Evolutionary conservation across 78 protist genomes (phyloP).

Genomic region (Mastigamoeba balamuthi): DNA sequence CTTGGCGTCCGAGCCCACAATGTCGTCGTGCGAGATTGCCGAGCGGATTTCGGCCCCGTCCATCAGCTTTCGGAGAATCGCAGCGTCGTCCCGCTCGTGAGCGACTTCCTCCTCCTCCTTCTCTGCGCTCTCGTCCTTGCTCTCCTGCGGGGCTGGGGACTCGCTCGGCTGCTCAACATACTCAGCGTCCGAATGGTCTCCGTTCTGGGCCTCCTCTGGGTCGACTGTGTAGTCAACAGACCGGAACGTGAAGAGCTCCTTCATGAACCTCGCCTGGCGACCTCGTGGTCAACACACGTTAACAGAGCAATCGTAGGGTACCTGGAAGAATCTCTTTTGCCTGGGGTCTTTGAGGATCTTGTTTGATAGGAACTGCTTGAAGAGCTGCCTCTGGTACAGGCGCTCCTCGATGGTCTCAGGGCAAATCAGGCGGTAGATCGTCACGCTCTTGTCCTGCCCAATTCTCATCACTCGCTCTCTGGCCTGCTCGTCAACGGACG

Average conservation of each 20-base stretch:
- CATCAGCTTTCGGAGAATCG: not conserved
- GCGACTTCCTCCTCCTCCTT: slow-evolving; percentile 3
- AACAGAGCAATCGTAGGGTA: slow-evolving; percentile 21
- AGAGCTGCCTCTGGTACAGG: slow-evolving; percentile 92
- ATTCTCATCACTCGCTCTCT: slow-evolving; percentile 92
- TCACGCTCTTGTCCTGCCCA: slow-evolving; percentile 82
- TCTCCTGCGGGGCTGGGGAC: not conserved
- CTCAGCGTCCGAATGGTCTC: not conserved
- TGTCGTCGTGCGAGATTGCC: not conserved
- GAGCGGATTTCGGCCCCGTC: not conserved
- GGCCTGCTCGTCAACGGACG: slow-evolving; percentile 78
- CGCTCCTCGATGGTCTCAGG: slow-evolving; percentile 90
- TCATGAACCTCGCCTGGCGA: slow-evolving; percentile 26
- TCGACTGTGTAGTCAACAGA: not conserved
- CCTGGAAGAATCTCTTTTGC: slow-evolving; percentile 47
- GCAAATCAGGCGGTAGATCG: slow-evolving; percentile 71
- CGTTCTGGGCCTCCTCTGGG: not conserved
- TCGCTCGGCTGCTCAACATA: not conserved
- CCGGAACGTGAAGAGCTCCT: not conserved
- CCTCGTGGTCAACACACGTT: slow-evolving; percentile 17
- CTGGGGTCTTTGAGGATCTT: slow-evolving; percentile 75
- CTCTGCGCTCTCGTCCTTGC: not conserved
- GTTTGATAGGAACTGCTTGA: slow-evolving; percentile 82
- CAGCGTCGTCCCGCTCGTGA: too few relatives aligned
- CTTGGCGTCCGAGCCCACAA: not conserved